phyloP scores from a whole-genome alignment of 2,329 filamentous ascomycete genomes.

The Aspergillus glaucus region DNA sequence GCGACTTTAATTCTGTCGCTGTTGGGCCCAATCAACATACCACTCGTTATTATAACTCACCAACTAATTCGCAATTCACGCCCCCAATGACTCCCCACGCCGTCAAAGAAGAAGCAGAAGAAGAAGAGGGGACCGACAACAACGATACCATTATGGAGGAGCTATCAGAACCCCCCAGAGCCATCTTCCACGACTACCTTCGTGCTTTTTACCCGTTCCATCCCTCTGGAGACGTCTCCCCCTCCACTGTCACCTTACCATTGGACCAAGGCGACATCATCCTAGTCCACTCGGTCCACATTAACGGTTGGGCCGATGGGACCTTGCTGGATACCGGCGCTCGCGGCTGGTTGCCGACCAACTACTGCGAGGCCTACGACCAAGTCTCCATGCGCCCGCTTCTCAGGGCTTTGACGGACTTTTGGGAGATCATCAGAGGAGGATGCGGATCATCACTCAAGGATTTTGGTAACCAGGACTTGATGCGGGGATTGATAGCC shows the following conservation, averaged over 20 bases:
- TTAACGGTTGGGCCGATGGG: slow-evolving; percentile 97
- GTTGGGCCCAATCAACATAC: slow-evolving; percentile 4
- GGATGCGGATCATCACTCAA: slow-evolving; percentile 68
- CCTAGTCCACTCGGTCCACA: slow-evolving; percentile 91
- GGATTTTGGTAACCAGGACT: slow-evolving; percentile 84
- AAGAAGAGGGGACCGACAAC: slow-evolving; percentile 30
- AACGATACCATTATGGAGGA: slow-evolving; percentile 30
- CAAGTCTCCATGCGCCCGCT: slow-evolving; percentile 79
- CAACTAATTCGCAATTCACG: slow-evolving; percentile 54
- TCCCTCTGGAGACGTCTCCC: slow-evolving; percentile 67
- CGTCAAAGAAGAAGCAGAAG: slow-evolving; percentile 14
- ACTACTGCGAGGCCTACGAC: slow-evolving; percentile 95
- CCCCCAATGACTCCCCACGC: slow-evolving; percentile 68
- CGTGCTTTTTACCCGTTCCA: slow-evolving; percentile 92
- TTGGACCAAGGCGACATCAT: slow-evolving; percentile 88
- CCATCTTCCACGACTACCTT: slow-evolving; percentile 87
- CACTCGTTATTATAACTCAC: slow-evolving; percentile 5
- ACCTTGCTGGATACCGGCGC: slow-evolving; percentile 80
- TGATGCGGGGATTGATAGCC: slow-evolving; percentile 88
- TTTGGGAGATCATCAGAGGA: slow-evolving; percentile 84
- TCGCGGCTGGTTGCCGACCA: slow-evolving; percentile 92
- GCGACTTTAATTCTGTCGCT: slow-evolving; percentile 19
- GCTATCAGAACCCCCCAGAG: slow-evolving; percentile 43
- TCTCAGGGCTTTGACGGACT: slow-evolving; percentile 77
- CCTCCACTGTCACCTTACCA: slow-evolving; percentile 80